Evolutionary conservation across 495 filamentous ascomycete species (phyloP).

Genomic region (Penicillium subrubescens): DNA sequence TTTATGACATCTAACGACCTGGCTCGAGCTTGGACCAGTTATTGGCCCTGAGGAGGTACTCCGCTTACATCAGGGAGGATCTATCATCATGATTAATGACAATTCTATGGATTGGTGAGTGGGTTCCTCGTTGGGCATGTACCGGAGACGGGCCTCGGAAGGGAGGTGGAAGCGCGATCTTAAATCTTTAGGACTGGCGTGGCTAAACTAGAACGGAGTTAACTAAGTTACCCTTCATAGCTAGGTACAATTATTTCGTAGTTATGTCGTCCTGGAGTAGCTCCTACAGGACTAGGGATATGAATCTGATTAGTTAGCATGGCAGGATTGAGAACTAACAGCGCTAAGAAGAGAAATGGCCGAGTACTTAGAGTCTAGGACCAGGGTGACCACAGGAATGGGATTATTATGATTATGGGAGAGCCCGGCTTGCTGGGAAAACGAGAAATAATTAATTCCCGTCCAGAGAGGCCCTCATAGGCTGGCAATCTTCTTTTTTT

Average conservation of each 20-base stretch:
- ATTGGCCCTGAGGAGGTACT: not conserved
- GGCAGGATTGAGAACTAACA: not conserved
- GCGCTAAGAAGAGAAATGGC: not conserved
- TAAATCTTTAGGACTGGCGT: not conserved
- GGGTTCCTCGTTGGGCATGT: not conserved
- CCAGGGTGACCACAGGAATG: not conserved
- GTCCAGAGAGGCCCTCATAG: not conserved
- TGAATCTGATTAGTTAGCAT: not conserved
- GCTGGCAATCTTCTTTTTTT: not conserved
- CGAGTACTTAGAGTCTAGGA: not conserved
- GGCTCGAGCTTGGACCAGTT: not conserved
- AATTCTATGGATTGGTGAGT: not conserved
- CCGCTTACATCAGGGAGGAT: not conserved
- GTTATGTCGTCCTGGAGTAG: not conserved
- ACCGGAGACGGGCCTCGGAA: not conserved
- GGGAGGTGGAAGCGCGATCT: too few species aligned
- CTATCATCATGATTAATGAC: not conserved
- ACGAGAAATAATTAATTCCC: not conserved
- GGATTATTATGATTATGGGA: not conserved
- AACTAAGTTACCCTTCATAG: not conserved
- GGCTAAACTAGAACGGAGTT: not conserved
- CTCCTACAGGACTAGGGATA: not conserved
- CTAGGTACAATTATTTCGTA: not conserved
- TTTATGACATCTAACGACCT: not conserved
- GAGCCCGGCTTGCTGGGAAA: not conserved